Base-by-base conservation (phyloP, 495 filamentous ascomycete species). In the Amorphotheca resinae region DNA sequence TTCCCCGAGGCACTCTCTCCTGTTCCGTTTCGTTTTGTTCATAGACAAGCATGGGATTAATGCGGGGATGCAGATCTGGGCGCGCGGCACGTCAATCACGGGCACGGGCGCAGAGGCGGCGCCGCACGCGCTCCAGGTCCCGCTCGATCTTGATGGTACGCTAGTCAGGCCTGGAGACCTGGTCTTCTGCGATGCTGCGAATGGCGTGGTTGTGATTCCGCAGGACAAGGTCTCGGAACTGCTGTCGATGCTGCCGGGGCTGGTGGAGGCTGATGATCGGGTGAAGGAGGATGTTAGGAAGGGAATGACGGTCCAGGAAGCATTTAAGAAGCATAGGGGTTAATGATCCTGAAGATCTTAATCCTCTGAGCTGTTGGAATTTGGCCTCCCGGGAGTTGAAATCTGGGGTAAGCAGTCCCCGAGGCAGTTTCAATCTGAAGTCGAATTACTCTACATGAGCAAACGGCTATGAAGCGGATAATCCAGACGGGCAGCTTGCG, bases 141-240 rank as follows among this genome's bases (percentile, higher is more conserved):
- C 63, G 1, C 57, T 84, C 25, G 47, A 48, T 14, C 53, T 83
- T 45, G 61, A 62, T 5, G 68, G 65, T 1, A 60, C 72, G n/a
- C 56, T 47, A 11, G 65, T 81, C 22, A 57, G 52, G 12, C 42
- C 76, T 61, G 77, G 77, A 0, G 80, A 83, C 59, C 63, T 81
- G 15, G 62, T 81, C 17, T 73, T 81, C 49, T 68, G 70, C 35
- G 79, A 84, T 55, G 66, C 69, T 0, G 51, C 60, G 18, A 73
- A 77, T 33, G 79, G 76, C 4, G 73, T 79, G 1, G 76, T 82
- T 3, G 67, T 64, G n/a, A 75, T 83, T 40, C 79, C 80, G 1
- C 55, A 59, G 21, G 62, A 60, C 9, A 56, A 67, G 17, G 56
- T 79, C 0, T 60, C 60, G 11, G 61, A 64, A 23, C 69, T 78